These are phyloP conservation scores for Vaccinium macrocarpon DNA, from an alignment of 148 eudicot genomes.

Conservation along the genomic window DNA sequence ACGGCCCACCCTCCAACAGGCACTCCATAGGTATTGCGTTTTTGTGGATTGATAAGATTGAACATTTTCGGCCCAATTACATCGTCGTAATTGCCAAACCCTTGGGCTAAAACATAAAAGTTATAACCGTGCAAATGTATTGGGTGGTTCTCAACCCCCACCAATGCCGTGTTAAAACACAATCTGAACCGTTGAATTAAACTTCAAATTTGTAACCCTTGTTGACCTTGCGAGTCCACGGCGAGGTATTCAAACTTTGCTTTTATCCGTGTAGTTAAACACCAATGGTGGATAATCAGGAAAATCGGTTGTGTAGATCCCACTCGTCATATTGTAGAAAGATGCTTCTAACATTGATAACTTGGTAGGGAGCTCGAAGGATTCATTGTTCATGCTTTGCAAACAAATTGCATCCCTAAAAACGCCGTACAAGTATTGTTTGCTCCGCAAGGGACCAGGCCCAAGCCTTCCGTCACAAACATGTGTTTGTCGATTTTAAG, in stretches of 20 bases:
- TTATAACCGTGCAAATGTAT: conserved; percentile 75
- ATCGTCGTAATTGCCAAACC: conserved; percentile 59
- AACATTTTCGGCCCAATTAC: neutral
- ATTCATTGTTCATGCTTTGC: conserved; percentile 63
- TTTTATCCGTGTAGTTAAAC: conserved; percentile 54
- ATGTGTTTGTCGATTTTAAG: conserved; percentile 42
- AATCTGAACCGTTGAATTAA: conserved; percentile 56
- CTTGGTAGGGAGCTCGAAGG: conserved; percentile 43
- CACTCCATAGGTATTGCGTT: neutral
- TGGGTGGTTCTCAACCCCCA: conserved; percentile 61
- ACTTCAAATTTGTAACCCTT: conserved; percentile 54
- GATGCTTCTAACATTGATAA: conserved; percentile 53
- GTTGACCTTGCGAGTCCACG: conserved; percentile 54
- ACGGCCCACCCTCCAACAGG: conserved; percentile 14
- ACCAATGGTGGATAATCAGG: conserved; percentile 43
- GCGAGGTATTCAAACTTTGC: conserved; percentile 32
- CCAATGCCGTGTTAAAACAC: conserved; percentile 55
- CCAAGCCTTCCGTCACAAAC: conserved; percentile 62
- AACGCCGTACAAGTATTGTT: conserved; percentile 48
- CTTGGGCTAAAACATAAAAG: conserved; percentile 69
- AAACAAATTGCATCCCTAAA: conserved; percentile 33
- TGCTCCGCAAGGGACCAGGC: conserved; percentile 45
- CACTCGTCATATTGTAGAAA: conserved; percentile 26
- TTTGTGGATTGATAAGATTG: neutral
- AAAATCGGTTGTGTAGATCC: conserved; percentile 53